Conservation (phyloP, 331 rosid species). For the Rosa hybrid region DNA sequence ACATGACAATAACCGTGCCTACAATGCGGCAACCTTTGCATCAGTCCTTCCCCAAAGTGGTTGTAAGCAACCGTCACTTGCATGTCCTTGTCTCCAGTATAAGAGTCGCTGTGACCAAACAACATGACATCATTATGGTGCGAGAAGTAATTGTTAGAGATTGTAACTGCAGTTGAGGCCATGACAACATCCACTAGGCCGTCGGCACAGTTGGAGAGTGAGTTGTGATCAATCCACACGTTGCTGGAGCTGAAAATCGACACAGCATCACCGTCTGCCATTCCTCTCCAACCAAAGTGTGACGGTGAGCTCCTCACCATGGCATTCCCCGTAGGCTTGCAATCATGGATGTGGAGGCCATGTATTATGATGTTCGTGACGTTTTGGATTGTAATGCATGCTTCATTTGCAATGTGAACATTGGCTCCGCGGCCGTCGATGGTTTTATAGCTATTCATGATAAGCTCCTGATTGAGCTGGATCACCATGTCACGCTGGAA, state of each 20-base stretch:
- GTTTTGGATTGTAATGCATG: slow-evolving; percentile 6
- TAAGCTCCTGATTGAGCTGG: not conserved
- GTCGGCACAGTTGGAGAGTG: not conserved
- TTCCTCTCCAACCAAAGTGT: not conserved
- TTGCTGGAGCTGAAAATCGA: not conserved
- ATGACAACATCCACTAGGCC: not conserved
- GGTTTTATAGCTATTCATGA: not conserved
- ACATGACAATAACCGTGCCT: slow-evolving; percentile 5
- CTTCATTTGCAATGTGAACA: not conserved
- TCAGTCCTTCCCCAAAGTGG: not conserved
- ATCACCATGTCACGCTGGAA: not conserved
- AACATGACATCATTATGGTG: not conserved
- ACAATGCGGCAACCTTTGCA: slow-evolving; percentile 3
- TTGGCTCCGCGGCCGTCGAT: not conserved
- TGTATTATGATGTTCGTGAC: not conserved
- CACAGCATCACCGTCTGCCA: slow-evolving; percentile 1
- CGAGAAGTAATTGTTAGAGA: not conserved
- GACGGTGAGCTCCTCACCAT: not conserved
- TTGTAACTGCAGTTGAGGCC: not conserved
- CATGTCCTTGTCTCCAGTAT: not conserved
- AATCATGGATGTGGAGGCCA: not conserved
- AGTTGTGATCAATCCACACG: not conserved
- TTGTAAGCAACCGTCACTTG: slow-evolving; percentile 1
- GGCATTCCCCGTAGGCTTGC: slow-evolving; percentile 1
- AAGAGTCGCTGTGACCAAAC: slow-evolving; percentile 1